Percentiles rank a stretch among this genome's conserved stretches.
These are phyloP conservation scores for Bisporella sp. DNA, from an alignment of 2,329 filamentous ascomycete genomes.

Conservation along the genomic window DNA sequence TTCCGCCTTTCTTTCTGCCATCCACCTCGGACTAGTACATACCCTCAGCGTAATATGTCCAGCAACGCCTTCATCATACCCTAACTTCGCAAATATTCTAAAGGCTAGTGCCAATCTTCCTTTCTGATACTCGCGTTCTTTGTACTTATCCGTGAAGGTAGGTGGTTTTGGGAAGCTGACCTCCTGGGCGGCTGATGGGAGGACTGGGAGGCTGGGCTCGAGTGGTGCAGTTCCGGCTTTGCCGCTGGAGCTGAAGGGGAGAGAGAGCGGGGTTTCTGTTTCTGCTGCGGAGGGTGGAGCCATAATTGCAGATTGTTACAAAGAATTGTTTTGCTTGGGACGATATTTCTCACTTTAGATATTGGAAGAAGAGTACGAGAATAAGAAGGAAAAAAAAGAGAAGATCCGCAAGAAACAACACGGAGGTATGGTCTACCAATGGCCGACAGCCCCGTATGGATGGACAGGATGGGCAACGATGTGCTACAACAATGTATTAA, in stretches of 20 bases:
- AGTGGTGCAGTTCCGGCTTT: not conserved
- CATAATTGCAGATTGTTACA: not conserved
- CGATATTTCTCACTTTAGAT: not conserved
- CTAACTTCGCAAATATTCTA: constrained; percentile 39
- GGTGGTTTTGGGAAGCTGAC: constrained; percentile 3
- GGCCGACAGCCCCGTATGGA: too few relatives aligned
- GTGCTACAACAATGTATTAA: too few relatives aligned
- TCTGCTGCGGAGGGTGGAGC: not conserved
- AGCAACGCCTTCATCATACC: constrained; percentile 38
- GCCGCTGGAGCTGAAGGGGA: not conserved
- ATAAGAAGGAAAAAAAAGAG: not conserved
- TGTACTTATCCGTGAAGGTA: constrained; percentile 25
- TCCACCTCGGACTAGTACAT: constrained; percentile 2
- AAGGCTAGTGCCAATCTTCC: constrained; percentile 41
- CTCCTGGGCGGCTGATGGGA: not conserved
- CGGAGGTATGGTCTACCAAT: too few relatives aligned
- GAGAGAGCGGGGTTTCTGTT: not conserved
- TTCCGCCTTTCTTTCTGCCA: not conserved
- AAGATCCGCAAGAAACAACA: not conserved
- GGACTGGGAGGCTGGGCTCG: not conserved
- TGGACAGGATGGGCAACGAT: too few relatives aligned
- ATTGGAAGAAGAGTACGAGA: not conserved
- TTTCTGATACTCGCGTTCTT: constrained; percentile 30
- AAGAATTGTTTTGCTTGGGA: not conserved
- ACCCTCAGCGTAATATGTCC: constrained; percentile 38